A percentile compares a stretch with the other conserved stretches of the same genome.
These are phyloP conservation scores for Phialophora expanda DNA, from an alignment of 2,329 filamentous ascomycete genomes.

Conservation along the genomic window DNA sequence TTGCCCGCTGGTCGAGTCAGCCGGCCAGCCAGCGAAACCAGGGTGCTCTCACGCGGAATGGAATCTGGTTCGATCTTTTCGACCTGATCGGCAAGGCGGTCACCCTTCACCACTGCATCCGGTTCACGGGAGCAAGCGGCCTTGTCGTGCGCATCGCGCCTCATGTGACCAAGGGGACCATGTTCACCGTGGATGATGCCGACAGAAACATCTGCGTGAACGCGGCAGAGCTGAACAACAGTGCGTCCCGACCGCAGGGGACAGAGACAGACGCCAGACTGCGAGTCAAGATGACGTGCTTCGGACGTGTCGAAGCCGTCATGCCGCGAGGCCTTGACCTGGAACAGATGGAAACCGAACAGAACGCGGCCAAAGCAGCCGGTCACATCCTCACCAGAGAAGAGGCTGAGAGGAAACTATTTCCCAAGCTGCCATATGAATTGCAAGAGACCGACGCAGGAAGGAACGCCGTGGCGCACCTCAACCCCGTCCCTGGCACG, in stretches of 20 bases:
- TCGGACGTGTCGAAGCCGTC: conserved; percentile 34
- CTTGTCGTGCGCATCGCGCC: conserved; percentile 30
- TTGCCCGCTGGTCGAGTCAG: conserved; percentile 1
- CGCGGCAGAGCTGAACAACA: conserved; percentile 7
- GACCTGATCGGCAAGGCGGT: conserved; percentile 26
- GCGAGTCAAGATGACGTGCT: conserved; percentile 37
- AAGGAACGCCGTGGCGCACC: conserved; percentile 11
- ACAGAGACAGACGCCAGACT: conserved; percentile 7
- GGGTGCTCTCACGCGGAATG: conserved; percentile 4
- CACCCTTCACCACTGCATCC: conserved; percentile 29
- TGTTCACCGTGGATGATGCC: background rate
- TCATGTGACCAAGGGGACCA: conserved; percentile 31
- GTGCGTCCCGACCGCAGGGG: background rate
- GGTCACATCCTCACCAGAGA: conserved; percentile 12
- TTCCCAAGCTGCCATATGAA: conserved; percentile 24
- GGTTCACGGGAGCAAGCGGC: conserved; percentile 27
- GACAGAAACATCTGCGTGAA: conserved; percentile 30
- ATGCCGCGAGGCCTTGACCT: conserved; percentile 23
- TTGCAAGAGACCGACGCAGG: conserved; percentile 22
- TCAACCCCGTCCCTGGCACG: conserved; percentile 20
- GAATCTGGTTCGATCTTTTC: conserved; percentile 21
- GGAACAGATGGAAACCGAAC: conserved; percentile 15
- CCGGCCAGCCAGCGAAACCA: background rate
- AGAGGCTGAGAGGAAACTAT: conserved; percentile 20
- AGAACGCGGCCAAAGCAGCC: conserved; percentile 3